Conservation (phyloP, 1,284 basidiomycete species). For the Ustilago loliicola region DNA sequence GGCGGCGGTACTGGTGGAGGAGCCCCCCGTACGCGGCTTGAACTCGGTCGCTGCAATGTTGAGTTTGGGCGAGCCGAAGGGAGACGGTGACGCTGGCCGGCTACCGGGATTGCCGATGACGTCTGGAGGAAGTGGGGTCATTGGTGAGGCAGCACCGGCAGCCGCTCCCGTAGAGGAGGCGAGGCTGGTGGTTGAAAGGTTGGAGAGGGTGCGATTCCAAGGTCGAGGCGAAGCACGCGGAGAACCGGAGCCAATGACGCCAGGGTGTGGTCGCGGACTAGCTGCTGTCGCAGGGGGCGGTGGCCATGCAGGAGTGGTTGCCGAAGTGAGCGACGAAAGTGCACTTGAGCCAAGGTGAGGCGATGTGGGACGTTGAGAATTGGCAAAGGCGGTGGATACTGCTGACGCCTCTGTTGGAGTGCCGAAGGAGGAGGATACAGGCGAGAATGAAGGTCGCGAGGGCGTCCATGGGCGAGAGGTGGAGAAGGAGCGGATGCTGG, state of each 20-base stretch:
- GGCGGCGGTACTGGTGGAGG: conserved; percentile 25
- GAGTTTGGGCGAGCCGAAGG: conserved; percentile 62
- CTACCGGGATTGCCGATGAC: conserved; percentile 32
- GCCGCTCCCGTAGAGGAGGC: conserved; percentile 31
- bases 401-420: conserved; percentile 25
- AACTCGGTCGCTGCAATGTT: conserved; percentile 65
- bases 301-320: conserved; percentile 32
- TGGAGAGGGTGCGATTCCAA: conserved; percentile 51
- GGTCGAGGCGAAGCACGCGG: conserved; percentile 58
- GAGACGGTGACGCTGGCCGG: conserved; percentile 58
- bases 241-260: conserved; percentile 58
- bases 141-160: conserved; percentile 33
- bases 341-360: conserved; percentile 42
- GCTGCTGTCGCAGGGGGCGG: conserved; percentile 20
- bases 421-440: conserved; percentile 37
- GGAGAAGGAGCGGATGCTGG: conserved; percentile 55
- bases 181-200: conserved; percentile 47
- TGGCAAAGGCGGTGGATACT: conserved; percentile 7
- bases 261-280: conserved; percentile 50
- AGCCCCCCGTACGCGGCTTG: conserved; percentile 46
- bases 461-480: conserved; percentile 58
- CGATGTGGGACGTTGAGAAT: conserved; percentile 33
- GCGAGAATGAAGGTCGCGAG: conserved; percentile 47
- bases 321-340: conserved; percentile 24
- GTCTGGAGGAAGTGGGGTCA: conserved; percentile 45